phyloP scores from a whole-genome alignment of 75 land plant genomes.

The Chamaecyparis obtusa region DNA sequence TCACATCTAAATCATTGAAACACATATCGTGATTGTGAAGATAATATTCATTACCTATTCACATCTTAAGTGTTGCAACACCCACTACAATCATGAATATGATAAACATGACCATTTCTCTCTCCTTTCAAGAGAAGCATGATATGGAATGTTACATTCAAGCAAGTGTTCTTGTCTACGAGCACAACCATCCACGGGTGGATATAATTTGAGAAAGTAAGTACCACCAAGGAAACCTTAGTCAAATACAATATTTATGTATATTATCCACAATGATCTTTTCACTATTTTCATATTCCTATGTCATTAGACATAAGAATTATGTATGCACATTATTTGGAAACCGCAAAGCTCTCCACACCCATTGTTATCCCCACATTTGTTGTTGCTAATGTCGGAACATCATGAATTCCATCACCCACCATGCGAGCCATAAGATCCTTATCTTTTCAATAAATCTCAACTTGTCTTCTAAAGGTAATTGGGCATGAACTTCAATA shows the following conservation, averaged over 20 bases:
- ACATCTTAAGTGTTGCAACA: neutral
- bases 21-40: neutral
- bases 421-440: slow-evolving; percentile 72
- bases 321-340: slow-evolving; percentile 78
- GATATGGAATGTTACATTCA: slow-evolving; percentile 79
- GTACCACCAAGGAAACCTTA: slow-evolving; percentile 57
- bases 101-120: neutral
- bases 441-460: slow-evolving; percentile 34
- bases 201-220: slow-evolving; percentile 68
- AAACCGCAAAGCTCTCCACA: slow-evolving; percentile 77
- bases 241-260: slow-evolving; percentile 65
- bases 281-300: slow-evolving; percentile 50
- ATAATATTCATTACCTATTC: neutral
- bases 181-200: slow-evolving; percentile 83
- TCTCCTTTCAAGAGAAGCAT: slow-evolving; percentile 36
- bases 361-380: slow-evolving; percentile 95
- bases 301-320: slow-evolving; percentile 91
- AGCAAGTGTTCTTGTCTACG: slow-evolving; percentile 81
- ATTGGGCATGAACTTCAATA: slow-evolving; percentile 58
- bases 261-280: slow-evolving; percentile 39
- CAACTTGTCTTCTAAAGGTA: slow-evolving; percentile 82
- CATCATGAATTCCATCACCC: slow-evolving; percentile 93
- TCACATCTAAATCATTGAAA: too few relatives aligned
- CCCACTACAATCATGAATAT: neutral
- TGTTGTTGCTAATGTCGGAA: slow-evolving; percentile 81